Conservation (phyloP, 345 rosid genomes). For the Aquilaria yunnanensis region DNA sequence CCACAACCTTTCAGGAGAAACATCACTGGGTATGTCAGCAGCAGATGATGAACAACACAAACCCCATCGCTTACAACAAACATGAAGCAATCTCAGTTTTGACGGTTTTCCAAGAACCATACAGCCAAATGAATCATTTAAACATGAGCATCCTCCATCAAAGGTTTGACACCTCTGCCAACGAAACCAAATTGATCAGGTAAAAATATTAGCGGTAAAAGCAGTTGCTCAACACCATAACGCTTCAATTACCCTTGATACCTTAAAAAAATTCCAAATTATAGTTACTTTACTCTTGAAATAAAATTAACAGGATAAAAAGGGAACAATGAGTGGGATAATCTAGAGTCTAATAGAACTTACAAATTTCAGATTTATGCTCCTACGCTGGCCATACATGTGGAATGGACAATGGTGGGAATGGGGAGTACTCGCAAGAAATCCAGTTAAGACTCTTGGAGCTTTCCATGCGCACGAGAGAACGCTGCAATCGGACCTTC, state of each 20-base stretch:
- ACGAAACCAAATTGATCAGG: constrained; percentile 17
- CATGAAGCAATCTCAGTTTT: constrained; percentile 34
- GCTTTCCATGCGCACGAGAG: constrained; percentile 91
- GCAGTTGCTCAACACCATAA: not conserved
- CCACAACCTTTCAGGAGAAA: constrained; percentile 85
- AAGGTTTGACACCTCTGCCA: constrained; percentile 45
- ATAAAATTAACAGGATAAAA: not conserved
- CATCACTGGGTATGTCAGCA: constrained; percentile 31
- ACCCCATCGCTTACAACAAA: constrained; percentile 49
- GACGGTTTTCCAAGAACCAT: constrained; percentile 32
- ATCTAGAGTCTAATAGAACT: constrained; percentile 16
- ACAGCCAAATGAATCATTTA: constrained; percentile 29
- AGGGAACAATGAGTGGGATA: not conserved
- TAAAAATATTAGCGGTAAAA: constrained; percentile 4
- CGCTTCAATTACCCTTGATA: no score
- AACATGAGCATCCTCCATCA: constrained; percentile 30
- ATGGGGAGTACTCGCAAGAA: constrained; percentile 77
- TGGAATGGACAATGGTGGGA: constrained; percentile 40
- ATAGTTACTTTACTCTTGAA: no score
- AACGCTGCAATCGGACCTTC: constrained; percentile 62
- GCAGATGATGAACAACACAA: constrained; percentile 39
- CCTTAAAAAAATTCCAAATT: no score
- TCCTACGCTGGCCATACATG: constrained; percentile 26
- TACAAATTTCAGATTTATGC: constrained; percentile 46
- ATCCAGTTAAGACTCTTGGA: constrained; percentile 84